Evolutionary conservation across 177 flowering plant genomes (phyloP).

Genomic region (Telopea speciosissima): DNA sequence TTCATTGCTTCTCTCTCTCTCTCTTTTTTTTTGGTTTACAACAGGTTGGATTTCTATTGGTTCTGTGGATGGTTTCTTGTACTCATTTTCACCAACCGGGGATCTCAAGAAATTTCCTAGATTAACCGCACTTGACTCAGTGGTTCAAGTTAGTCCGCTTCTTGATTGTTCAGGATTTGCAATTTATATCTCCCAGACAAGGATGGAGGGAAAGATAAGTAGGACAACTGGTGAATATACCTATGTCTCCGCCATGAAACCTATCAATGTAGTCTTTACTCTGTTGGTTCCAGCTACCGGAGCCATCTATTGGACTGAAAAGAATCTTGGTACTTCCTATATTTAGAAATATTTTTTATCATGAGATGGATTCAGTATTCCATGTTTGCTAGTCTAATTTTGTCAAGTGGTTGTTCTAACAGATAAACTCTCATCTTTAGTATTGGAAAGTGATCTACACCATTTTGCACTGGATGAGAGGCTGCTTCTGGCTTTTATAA

Average conservation of each 20-base stretch:
- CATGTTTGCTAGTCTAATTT: neutral
- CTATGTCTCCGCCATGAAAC: constrained; percentile 57
- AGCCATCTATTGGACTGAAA: constrained; percentile 53
- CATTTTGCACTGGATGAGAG: constrained; percentile 71
- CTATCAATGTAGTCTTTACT: constrained; percentile 41
- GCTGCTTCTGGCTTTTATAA: constrained; percentile 60
- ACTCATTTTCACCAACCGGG: constrained; percentile 77
- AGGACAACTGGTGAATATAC: constrained; percentile 41
- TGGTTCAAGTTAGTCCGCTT: constrained; percentile 69
- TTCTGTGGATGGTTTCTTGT: constrained; percentile 79
- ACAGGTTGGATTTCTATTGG: constrained; percentile 88
- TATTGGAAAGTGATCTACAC: constrained; percentile 47
- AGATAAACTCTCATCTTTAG: constrained; percentile 42
- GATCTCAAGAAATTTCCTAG: constrained; percentile 46
- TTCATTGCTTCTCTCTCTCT: neutral
- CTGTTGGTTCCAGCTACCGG: constrained; percentile 71
- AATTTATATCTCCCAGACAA: constrained; percentile 63
- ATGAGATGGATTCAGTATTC: neutral
- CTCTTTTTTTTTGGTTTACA: neutral
- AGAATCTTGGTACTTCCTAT: constrained; percentile 46
- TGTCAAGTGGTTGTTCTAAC: constrained; percentile 13
- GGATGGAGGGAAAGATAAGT: constrained; percentile 50
- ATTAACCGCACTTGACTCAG: constrained; percentile 31
- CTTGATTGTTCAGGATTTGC: constrained; percentile 88
- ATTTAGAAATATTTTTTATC: neutral